Evolutionary conservation across 1,284 basidiomycete species (phyloP).

Genomic region (Apiotrichum akiyoshidainum): DNA sequence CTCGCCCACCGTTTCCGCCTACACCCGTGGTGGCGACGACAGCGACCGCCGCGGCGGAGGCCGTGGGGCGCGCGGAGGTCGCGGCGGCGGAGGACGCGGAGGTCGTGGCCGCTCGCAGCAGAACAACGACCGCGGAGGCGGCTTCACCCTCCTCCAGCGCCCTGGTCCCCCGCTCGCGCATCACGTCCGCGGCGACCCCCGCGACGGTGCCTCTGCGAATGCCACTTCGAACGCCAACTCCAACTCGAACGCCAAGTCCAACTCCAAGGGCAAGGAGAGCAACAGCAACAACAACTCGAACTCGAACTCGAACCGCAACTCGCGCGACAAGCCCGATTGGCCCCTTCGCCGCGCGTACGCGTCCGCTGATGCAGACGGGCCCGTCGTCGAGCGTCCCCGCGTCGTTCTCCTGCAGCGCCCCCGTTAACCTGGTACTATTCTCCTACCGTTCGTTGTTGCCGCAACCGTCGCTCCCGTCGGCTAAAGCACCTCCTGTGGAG

Average conservation of each 20-base stretch:
- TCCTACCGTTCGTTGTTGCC: not conserved
- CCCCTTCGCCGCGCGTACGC: conserved; percentile 19
- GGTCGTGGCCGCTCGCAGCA: conserved; percentile 20
- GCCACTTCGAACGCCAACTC: not conserved
- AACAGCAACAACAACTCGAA: not conserved
- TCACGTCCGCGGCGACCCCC: conserved; percentile 11
- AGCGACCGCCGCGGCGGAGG: not conserved
- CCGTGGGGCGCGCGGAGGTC: not conserved
- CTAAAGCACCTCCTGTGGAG: too few relatives aligned
- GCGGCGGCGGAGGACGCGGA: conserved; percentile 1
- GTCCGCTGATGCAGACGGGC: conserved; percentile 12
- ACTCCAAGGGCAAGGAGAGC: not conserved
- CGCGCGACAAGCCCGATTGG: not conserved
- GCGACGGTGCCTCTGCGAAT: not conserved
- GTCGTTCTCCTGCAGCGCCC: conserved; percentile 17
- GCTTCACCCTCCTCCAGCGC: conserved; percentile 42
- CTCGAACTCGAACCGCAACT: not conserved
- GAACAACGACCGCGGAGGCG: conserved; percentile 23
- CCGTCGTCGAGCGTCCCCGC: conserved; percentile 4
- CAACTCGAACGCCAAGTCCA: not conserved
- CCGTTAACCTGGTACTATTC: not conserved
- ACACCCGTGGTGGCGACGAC: not conserved
- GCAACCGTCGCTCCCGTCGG: not conserved
- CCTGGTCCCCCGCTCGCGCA: conserved; percentile 33
- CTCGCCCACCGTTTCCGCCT: not conserved